Percentiles rank a stretch among this genome's conserved stretches.
Conservation (phyloP, 2,329 filamentous ascomycete genomes). For the Colletotrichum sp. region DNA sequence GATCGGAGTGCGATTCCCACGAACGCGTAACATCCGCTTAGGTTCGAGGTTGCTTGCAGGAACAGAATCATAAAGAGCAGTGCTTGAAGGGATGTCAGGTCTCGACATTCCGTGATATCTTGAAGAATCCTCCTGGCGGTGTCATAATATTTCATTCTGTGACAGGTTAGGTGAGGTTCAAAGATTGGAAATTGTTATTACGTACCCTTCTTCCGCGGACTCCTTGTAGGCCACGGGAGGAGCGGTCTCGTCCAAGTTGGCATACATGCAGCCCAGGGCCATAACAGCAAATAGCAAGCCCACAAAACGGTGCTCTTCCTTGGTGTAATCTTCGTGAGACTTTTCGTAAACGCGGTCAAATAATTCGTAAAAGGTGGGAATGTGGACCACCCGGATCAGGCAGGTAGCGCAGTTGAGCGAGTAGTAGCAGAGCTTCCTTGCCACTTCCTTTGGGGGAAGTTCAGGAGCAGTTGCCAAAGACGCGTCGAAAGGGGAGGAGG, state of each 20-base stretch:
- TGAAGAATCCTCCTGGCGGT: slow-evolving; percentile 69
- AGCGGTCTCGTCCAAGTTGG: slow-evolving; percentile 59
- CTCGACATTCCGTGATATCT: slow-evolving; percentile 72
- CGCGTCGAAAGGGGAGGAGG: slow-evolving; percentile 68
- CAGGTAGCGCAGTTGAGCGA: slow-evolving; percentile 63
- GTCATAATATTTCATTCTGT: slow-evolving; percentile 77
- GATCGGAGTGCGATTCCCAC: slow-evolving; percentile 79
- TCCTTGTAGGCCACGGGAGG: slow-evolving; percentile 53
- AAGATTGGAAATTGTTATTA: background rate
- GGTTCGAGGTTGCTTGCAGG: slow-evolving; percentile 78
- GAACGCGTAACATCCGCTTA: slow-evolving; percentile 82
- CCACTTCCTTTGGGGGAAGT: slow-evolving; percentile 69
- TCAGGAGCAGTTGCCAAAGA: slow-evolving; percentile 62
- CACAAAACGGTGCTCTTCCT: slow-evolving; percentile 72
- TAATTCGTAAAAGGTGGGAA: slow-evolving; percentile 79
- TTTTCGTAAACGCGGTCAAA: slow-evolving; percentile 80
- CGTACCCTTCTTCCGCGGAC: slow-evolving; percentile 62
- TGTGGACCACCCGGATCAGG: slow-evolving; percentile 74
- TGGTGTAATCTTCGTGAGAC: slow-evolving; percentile 64
- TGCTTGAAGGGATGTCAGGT: slow-evolving; percentile 75
- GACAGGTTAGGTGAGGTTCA: slow-evolving; percentile 23
- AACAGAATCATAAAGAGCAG: slow-evolving; percentile 83
- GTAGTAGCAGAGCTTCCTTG: slow-evolving; percentile 58
- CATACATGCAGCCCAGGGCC: slow-evolving; percentile 76
- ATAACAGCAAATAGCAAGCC: slow-evolving; percentile 74